phyloP scores from a whole-genome alignment of 805 yeast genomes.

The Kodamaea sagamina region DNA sequence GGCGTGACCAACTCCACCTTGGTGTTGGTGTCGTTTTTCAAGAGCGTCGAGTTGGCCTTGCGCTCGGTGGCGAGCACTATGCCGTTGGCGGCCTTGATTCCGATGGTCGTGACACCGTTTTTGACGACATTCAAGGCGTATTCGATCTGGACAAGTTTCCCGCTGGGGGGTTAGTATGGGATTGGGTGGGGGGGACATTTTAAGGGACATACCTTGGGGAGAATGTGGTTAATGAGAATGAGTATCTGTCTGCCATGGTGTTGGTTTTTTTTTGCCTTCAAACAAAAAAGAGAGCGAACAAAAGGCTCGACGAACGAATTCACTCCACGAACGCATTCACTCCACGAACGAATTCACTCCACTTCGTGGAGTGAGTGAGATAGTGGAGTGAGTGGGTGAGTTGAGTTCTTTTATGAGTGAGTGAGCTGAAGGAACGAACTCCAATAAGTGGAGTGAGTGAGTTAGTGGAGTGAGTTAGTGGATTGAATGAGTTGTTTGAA shows the following conservation, averaged over 20 bases:
- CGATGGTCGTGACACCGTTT: constrained; percentile 96
- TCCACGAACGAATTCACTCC: too few species aligned
- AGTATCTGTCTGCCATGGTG: constrained; percentile 94
- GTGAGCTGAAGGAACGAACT: too few species aligned
- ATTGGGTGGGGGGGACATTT: neutral
- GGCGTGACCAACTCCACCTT: constrained; percentile 88
- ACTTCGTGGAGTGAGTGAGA: too few species aligned
- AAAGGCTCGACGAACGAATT: constrained; percentile 1
- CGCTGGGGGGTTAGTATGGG: constrained; percentile 51
- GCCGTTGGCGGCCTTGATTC: constrained; percentile 92
- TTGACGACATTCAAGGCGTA: constrained; percentile 97
- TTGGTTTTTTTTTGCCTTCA: constrained; percentile 16
- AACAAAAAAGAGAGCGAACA: neutral
- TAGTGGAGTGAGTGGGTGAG: too few species aligned
- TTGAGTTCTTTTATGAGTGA: too few species aligned
- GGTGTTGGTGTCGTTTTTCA: constrained; percentile 70
- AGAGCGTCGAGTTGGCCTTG: constrained; percentile 76
- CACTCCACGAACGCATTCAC: too few species aligned
- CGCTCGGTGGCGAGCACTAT: constrained; percentile 96
- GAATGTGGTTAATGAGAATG: constrained; percentile 94
- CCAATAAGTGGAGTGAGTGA: too few species aligned
- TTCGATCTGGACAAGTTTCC: constrained; percentile 96
- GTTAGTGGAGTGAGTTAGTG: too few species aligned
- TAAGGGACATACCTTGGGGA: constrained; percentile 77
- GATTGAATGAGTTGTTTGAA: too few species aligned